phyloP scores from a whole-genome alignment of 1,139 yeast genomes.

The Pichia sp. region DNA sequence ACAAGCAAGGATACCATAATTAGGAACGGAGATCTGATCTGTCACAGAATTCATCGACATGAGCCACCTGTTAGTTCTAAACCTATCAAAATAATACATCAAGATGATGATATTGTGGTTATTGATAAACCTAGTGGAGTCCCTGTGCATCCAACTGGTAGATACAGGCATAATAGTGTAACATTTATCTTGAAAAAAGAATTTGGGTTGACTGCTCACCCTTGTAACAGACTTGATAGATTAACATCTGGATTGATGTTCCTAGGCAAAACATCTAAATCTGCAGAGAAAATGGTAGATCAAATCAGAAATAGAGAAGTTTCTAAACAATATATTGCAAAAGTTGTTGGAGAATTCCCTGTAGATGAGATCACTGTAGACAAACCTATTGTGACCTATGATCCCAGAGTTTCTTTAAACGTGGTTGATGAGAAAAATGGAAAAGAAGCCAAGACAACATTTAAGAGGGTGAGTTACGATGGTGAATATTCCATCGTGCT shows the following conservation, averaged over 20 bases:
- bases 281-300: slow-evolving; percentile 70
- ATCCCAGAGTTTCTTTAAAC: slow-evolving; percentile 75
- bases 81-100: slow-evolving; percentile 64
- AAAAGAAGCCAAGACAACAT: slow-evolving; percentile 52
- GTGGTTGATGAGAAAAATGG: slow-evolving; percentile 58
- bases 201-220: slow-evolving; percentile 58
- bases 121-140: slow-evolving; percentile 93
- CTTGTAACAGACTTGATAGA: slow-evolving; percentile 87
- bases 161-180: slow-evolving; percentile 79
- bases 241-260: slow-evolving; percentile 94
- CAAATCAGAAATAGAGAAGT: slow-evolving; percentile 74
- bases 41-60: slow-evolving; percentile 79
- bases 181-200: slow-evolving; percentile 77
- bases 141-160: slow-evolving; percentile 95
- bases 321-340: slow-evolving; percentile 74
- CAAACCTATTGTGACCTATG: slow-evolving; percentile 61
- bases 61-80: slow-evolving; percentile 83
- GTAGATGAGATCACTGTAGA: slow-evolving; percentile 46
- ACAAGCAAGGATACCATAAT: slow-evolving; percentile 63
- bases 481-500: slow-evolving; percentile 62
- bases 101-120: slow-evolving; percentile 72
- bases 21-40: slow-evolving; percentile 75
- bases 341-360: slow-evolving; percentile 84
- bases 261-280: slow-evolving; percentile 72
- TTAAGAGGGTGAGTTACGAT: slow-evolving; percentile 54